Conservation (phyloP, 2,329 filamentous ascomycete species). For the Aspergillus fructus region DNA sequence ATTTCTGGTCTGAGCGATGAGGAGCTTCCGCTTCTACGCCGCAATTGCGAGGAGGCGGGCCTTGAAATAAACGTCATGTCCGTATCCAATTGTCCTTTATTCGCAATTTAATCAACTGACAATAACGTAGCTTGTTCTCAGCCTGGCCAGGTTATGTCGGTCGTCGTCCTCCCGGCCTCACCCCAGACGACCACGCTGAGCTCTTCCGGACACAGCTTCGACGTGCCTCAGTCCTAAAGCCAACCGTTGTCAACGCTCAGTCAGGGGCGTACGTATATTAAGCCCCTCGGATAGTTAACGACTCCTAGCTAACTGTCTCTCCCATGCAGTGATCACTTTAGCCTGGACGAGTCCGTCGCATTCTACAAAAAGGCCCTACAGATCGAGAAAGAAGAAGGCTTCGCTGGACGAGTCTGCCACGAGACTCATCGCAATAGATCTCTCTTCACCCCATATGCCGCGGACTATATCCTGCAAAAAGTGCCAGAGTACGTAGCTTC, state of each 20-base stretch:
- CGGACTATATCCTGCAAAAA: conserved; percentile 27
- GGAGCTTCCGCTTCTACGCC: conserved; percentile 4
- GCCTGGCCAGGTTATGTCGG: conserved; percentile 21
- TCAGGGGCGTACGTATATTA: conserved; percentile 19
- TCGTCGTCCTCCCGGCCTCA: conserved; percentile 17
- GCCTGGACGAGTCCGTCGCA: conserved; percentile 31
- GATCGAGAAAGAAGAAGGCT: conserved; percentile 31
- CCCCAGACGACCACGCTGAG: conserved; percentile 15
- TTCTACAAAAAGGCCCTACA: conserved; percentile 33
- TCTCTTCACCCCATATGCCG: conserved; percentile 31
- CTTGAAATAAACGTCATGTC: conserved; percentile 22
- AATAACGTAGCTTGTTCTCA: conserved; percentile 13
- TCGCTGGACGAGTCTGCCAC: conserved; percentile 30
- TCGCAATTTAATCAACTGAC: neutral
- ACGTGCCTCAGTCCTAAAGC: conserved; percentile 10
- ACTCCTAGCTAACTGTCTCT: too few relatives aligned
- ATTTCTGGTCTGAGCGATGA: conserved; percentile 13
- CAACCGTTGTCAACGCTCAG: conserved; percentile 22
- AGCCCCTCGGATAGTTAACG: too few relatives aligned
- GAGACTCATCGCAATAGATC: conserved; percentile 37
- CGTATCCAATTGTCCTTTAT: neutral
- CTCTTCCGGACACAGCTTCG: conserved; percentile 19
- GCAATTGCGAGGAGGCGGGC: conserved; percentile 17
- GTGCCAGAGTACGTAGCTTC: conserved; percentile 28
- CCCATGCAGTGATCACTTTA: conserved; percentile 29